Evolutionary conservation across 768 basidiomycete genomes (phyloP).

Genomic region (Lactarius tabidus): DNA sequence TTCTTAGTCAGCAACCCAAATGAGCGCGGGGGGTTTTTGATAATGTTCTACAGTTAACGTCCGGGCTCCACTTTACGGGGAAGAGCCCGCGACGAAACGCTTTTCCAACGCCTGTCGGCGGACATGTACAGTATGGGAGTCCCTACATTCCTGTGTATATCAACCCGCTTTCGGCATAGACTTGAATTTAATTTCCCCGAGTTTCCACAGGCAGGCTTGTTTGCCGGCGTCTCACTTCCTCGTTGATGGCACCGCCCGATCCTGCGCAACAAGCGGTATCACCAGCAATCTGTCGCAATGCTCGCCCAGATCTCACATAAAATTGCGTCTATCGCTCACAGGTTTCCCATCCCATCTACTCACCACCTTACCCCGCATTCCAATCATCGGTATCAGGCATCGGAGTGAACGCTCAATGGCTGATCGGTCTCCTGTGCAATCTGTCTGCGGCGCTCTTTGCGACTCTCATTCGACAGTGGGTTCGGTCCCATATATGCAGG

Average conservation of each 20-base stretch:
- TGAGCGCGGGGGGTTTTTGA: neutral
- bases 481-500: neutral
- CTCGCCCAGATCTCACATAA: slow-evolving; percentile 10
- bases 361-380: neutral
- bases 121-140: neutral
- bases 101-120: neutral
- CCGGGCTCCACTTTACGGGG: neutral
- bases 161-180: too few relatives aligned
- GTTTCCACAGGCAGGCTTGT: slow-evolving; percentile 9
- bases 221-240: slow-evolving; percentile 8
- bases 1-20: too few relatives aligned
- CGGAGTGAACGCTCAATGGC: slow-evolving; percentile 1
- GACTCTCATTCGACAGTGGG: slow-evolving; percentile 6
- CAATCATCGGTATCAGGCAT: neutral
- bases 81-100: neutral
- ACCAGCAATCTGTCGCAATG: neutral
- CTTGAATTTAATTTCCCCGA: neutral
- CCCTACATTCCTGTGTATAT: neutral
- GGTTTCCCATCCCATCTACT: neutral
- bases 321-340: neutral
- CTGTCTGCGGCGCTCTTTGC: slow-evolving; percentile 3
- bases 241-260: neutral
- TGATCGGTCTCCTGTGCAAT: neutral
- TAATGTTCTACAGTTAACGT: slow-evolving; percentile 1
- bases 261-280: neutral